Conservation (phyloP, 2,329 filamentous ascomycete species). For the Diaporthe citriasiana region DNA sequence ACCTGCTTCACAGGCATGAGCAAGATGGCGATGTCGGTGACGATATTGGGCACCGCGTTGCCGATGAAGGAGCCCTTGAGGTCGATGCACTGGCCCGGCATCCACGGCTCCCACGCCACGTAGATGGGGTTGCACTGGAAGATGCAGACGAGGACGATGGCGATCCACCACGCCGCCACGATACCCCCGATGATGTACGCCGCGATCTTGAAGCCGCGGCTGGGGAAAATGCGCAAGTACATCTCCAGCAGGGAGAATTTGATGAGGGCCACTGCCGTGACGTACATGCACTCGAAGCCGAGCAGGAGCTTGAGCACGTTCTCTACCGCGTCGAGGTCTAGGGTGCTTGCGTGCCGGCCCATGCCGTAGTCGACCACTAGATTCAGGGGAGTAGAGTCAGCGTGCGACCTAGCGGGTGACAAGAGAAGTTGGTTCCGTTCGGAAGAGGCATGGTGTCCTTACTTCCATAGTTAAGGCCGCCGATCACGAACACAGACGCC, state of each 20-base stretch:
- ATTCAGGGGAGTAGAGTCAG: neutral
- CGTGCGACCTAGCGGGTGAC: too few species aligned
- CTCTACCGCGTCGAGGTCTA: constrained; percentile 41
- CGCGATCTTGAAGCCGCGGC: constrained; percentile 43
- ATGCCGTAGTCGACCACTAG: constrained; percentile 43
- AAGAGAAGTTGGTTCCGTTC: neutral
- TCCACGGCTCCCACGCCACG: constrained; percentile 52
- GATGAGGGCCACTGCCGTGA: constrained; percentile 43
- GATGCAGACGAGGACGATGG: constrained; percentile 44
- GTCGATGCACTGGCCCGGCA: constrained; percentile 56
- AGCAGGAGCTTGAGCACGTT: constrained; percentile 44
- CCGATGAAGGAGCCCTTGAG: constrained; percentile 57
- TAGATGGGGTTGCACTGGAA: constrained; percentile 59
- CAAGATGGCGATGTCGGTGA: constrained; percentile 56
- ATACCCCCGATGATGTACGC: constrained; percentile 41
- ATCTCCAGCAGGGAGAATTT: constrained; percentile 47
- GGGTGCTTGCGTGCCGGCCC: constrained; percentile 36
- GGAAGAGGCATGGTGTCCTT: constrained; percentile 12
- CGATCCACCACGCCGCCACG: constrained; percentile 46
- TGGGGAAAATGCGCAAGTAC: constrained; percentile 49
- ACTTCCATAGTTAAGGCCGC: constrained; percentile 43
- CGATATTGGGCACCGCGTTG: constrained; percentile 59
- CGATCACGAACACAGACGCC: constrained; percentile 36
- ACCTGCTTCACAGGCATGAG: constrained; percentile 44
- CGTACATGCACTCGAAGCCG: constrained; percentile 42